These are phyloP conservation scores for Aspergillus pseudoviridinutans DNA, from an alignment of 2,329 filamentous ascomycete genomes.

Conservation along the genomic window DNA sequence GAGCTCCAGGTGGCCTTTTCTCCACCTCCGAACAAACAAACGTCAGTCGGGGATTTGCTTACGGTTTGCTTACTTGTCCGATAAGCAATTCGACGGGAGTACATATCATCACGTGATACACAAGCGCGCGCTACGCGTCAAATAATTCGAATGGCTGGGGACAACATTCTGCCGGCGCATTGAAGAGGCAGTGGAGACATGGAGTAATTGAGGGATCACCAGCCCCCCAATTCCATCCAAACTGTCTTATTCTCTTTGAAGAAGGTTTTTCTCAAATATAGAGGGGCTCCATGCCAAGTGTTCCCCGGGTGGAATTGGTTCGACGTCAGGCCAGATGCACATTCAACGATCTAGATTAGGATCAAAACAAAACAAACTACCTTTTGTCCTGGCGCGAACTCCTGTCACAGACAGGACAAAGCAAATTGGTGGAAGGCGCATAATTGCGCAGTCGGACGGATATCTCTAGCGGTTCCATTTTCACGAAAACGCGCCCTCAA, in stretches of 20 bases:
- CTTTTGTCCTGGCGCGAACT: not conserved
- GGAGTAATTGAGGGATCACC: not conserved
- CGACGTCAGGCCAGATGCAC: not conserved
- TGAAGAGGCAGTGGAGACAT: not conserved
- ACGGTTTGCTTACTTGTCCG: conserved; percentile 8
- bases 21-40: conserved; percentile 6
- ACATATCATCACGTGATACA: conserved; percentile 5
- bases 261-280: not conserved
- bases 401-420: not conserved
- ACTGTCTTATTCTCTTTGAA: not conserved
- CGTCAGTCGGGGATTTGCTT: not conserved
- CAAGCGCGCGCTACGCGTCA: conserved; percentile 20
- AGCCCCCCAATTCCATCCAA: not conserved
- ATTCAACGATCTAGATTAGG: not conserved
- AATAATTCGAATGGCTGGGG: conserved; percentile 15
- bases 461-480: not conserved
- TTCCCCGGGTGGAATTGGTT: not conserved
- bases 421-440: not conserved
- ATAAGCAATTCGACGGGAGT: conserved; percentile 1
- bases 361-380: not conserved
- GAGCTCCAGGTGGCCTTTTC: conserved; percentile 22
- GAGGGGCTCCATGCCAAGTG: not conserved
- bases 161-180: not conserved
- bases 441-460: not conserved
- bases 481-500: not conserved